A percentile compares a stretch with the other conserved stretches of the same genome.
phyloP scores from a whole-genome alignment of 1,284 basidiomycete genomes.

The Thelephora terrestris region DNA sequence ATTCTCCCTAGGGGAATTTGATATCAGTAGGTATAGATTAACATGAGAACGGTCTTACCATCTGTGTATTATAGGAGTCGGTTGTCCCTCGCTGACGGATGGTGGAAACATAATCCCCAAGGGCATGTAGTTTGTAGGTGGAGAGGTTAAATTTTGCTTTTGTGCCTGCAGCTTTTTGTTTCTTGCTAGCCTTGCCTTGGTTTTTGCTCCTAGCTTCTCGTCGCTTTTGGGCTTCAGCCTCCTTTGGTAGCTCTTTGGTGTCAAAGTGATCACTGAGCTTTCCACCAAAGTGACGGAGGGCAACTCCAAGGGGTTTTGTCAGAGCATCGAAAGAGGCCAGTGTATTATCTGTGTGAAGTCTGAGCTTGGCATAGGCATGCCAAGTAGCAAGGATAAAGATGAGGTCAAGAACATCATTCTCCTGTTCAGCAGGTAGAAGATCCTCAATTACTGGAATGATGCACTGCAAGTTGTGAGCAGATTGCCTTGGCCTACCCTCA shows the following conservation, averaged over 20 bases:
- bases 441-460: constrained; percentile 22
- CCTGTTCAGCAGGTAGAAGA: constrained; percentile 18
- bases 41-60: too few species aligned
- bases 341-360: constrained; percentile 20
- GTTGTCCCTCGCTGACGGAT: too few species aligned
- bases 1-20: constrained; percentile 11
- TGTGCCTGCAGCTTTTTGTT: background rate
- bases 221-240: constrained; percentile 11
- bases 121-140: constrained; percentile 13
- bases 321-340: constrained; percentile 12
- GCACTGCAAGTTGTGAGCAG: constrained; percentile 16
- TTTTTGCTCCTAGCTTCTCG: constrained; percentile 12
- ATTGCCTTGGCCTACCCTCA: background rate
- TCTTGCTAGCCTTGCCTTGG: constrained; percentile 12
- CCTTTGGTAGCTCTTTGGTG: constrained; percentile 19
- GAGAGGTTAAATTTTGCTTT: constrained; percentile 7
- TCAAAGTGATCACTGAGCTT: constrained; percentile 10
- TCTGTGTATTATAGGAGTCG: too few species aligned
- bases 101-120: constrained; percentile 22
- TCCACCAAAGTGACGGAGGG: constrained; percentile 12
- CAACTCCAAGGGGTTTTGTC: constrained; percentile 14
- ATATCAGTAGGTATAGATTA: constrained; percentile 2
- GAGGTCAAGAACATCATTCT: constrained; percentile 14
- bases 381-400: constrained; percentile 16
- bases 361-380: constrained; percentile 25